Evolutionary conservation across 169 alveolate species (phyloP), one percentile per base, ranked within the genome.

Genomic region (Blepharisma undulans): DNA sequence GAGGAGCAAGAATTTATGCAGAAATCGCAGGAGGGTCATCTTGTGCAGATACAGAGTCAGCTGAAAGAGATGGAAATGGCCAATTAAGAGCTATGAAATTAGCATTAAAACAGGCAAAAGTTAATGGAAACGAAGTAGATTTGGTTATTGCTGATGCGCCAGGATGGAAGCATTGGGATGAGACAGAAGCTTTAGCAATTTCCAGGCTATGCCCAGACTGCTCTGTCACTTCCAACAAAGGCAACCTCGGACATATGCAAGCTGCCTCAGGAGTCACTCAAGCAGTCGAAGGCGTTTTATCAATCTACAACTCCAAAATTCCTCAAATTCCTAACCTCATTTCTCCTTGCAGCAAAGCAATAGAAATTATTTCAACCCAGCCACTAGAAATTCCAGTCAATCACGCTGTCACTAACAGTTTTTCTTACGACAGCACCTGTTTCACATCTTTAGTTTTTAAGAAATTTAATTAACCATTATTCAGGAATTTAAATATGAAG

Each of bases 1-100:
- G 99, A 89, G 95, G 95, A 87, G 98, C 98, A 1, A 93, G 92
- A 36, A 96, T 97, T 22, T 98, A 97, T 93, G 97, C 98, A 34
- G 98, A 98, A 81, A 82, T 97, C 48, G 91, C 93, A 10, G 98
- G 98, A 60, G 97, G 29, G 10, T 29, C 71, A 27, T 71, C n/a
- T 60, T 32, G 33, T 7, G 29, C 34, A 32, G 29, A 33, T 6
- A 34, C 78, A 25, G 89, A 82, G 16, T 21, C 71, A 32, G 34
- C 29, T 29, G 25, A 29, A 21, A 32, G 34, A 32, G 89, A 82
- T 22, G 27, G 60, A 34, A 22, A 30, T 82, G 89, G 78, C 16
- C 34, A 21, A 29, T 48, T 82, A 36, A 59, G 78, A 33, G 29
- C 89, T 32, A 82, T 82, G 89, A 74, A 30, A 21, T 7, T 60